These are phyloP conservation scores for Coniella lustricola DNA, from an alignment of 2,329 filamentous ascomycete species.

Conservation along the genomic window DNA sequence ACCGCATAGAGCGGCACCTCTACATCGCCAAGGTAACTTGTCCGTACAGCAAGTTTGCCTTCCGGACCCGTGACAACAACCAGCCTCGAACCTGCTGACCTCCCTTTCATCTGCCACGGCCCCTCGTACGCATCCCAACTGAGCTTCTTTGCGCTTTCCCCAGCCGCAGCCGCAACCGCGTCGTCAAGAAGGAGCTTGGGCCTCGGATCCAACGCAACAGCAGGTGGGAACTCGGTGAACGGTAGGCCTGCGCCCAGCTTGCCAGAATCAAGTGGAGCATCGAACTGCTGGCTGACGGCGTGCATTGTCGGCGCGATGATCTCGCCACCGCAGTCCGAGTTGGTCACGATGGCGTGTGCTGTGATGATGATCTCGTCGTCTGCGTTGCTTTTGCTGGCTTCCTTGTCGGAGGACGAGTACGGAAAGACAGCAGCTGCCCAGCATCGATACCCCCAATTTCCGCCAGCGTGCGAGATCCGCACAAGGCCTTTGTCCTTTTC, in stretches of 20 bases:
- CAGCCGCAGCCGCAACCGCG: too few species aligned
- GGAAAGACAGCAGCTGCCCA: constrained; percentile 8
- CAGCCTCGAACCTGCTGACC: constrained; percentile 4
- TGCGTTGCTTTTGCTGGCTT: neutral
- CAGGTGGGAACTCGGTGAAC: neutral
- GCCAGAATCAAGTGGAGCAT: constrained; percentile 1
- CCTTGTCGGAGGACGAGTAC: neutral
- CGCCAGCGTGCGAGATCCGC: constrained; percentile 11
- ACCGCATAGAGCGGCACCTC: constrained; percentile 5
- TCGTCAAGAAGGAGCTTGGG: neutral
- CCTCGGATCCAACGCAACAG: neutral
- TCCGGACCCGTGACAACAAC: neutral
- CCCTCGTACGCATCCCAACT: constrained; percentile 10
- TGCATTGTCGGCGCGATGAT: constrained; percentile 1
- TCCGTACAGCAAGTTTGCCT: neutral
- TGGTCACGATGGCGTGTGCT: constrained; percentile 9
- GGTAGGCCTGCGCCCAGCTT: neutral
- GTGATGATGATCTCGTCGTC: neutral
- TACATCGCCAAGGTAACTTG: constrained; percentile 5
- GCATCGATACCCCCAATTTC: constrained; percentile 11
- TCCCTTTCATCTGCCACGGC: constrained; percentile 4
- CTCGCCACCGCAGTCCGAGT: constrained; percentile 8
- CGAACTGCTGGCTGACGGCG: constrained; percentile 9
- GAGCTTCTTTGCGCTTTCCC: neutral
- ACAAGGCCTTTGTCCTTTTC: constrained; percentile 1